phyloP scores from a whole-genome alignment of 495 filamentous ascomycete genomes.

The Entonaema liquescens region DNA sequence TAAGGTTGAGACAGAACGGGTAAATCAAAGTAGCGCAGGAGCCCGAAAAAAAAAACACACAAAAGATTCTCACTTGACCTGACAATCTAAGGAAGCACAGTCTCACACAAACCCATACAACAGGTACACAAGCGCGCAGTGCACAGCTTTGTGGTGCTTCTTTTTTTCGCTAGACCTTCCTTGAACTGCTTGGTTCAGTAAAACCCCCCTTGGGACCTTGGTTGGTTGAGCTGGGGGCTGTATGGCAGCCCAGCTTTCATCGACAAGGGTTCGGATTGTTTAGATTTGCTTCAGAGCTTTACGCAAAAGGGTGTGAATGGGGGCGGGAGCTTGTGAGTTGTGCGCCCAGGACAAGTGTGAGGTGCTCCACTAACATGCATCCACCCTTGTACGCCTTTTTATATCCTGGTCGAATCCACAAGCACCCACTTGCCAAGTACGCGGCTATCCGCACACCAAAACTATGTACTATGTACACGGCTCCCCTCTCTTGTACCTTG shows the following conservation, averaged over 20 bases:
- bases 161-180: slow-evolving; percentile 38
- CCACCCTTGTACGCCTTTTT: slow-evolving; percentile 24
- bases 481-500: slow-evolving; percentile 30
- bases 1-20: slow-evolving; percentile 34
- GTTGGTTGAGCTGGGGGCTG: slow-evolving; percentile 24
- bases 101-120: slow-evolving; percentile 34
- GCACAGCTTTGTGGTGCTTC: slow-evolving; percentile 26
- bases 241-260: slow-evolving; percentile 30
- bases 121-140: slow-evolving; percentile 37
- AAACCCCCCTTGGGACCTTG: slow-evolving; percentile 15
- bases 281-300: slow-evolving; percentile 37
- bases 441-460: slow-evolving; percentile 36
- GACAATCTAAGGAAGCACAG: slow-evolving; percentile 28
- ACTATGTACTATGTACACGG: slow-evolving; percentile 1
- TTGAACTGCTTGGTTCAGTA: slow-evolving; percentile 25
- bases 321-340: slow-evolving; percentile 43
- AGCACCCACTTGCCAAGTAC: slow-evolving; percentile 36
- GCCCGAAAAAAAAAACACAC: slow-evolving; percentile 1
- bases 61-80: slow-evolving; percentile 20
- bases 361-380: slow-evolving; percentile 21
- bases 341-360: slow-evolving; percentile 33
- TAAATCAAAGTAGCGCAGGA: slow-evolving; percentile 40
- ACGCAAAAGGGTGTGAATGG: slow-evolving; percentile 23
- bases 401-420: slow-evolving; percentile 40
- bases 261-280: slow-evolving; percentile 36